Evolutionary conservation across 768 basidiomycete genomes (phyloP).

Genomic region (Hemileccinum rubropunctum): DNA sequence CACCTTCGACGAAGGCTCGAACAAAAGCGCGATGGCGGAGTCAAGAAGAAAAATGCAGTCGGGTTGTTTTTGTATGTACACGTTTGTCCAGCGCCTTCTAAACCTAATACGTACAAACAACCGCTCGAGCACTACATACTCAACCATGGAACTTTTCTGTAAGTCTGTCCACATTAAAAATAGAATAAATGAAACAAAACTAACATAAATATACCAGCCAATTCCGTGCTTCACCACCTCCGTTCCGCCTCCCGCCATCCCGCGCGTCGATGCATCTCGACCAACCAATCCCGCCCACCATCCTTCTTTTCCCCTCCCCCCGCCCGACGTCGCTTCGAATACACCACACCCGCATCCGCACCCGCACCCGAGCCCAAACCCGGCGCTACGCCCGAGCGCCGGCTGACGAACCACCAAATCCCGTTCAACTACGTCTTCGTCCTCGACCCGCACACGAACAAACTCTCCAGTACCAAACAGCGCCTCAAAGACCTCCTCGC

Average conservation of each 20-base stretch:
- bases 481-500: constrained; percentile 44
- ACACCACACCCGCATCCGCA: background rate
- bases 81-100: constrained; percentile 23
- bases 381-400: constrained; percentile 2
- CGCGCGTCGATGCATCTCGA: constrained; percentile 7
- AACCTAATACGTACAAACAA: constrained; percentile 29
- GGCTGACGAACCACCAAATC: constrained; percentile 41
- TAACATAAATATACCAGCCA: background rate
- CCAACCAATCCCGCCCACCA: background rate
- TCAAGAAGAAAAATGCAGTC: background rate
- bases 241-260: constrained; percentile 1
- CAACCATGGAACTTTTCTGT: constrained; percentile 12
- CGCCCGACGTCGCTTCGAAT: constrained; percentile 14
- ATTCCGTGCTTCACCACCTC: constrained; percentile 1
- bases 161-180: background rate
- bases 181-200: too few species aligned
- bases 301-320: constrained; percentile 5
- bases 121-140: constrained; percentile 6
- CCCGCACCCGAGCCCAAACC: background rate
- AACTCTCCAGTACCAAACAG: constrained; percentile 33
- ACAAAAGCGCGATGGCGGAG: background rate
- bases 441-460: constrained; percentile 44
- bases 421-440: constrained; percentile 41
- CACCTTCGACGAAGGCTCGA: too few species aligned
- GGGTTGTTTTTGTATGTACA: constrained; percentile 11